phyloP scores from a whole-genome alignment of 2,329 filamentous ascomycete genomes.

The Fusarium marasasianum region DNA sequence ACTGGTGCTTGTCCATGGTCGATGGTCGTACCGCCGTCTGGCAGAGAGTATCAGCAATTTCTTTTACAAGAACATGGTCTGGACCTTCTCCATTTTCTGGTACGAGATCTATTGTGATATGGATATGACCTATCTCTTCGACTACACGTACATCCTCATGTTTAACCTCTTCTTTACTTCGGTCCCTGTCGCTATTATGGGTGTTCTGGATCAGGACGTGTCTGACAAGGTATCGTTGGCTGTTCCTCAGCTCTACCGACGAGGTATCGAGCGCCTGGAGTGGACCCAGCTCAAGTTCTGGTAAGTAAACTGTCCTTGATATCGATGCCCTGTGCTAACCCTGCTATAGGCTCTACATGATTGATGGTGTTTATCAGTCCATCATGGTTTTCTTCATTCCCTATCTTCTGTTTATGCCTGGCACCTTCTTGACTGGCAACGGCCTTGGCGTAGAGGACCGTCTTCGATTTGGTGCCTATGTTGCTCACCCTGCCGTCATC shows the following conservation, averaged over 20 bases:
- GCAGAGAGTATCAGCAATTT: slow-evolving; percentile 97
- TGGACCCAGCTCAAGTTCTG: slow-evolving; percentile 98
- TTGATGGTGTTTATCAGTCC: slow-evolving; percentile 94
- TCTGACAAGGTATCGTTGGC: slow-evolving; percentile 92
- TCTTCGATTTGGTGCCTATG: slow-evolving; percentile 84
- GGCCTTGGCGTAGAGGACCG: slow-evolving; percentile 83
- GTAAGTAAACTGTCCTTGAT: slow-evolving; percentile 61
- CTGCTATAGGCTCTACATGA: slow-evolving; percentile 81
- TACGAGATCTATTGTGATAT: slow-evolving; percentile 96
- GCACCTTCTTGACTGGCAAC: slow-evolving; percentile 73
- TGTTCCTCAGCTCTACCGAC: slow-evolving; percentile 93
- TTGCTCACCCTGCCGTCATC: slow-evolving; percentile 84
- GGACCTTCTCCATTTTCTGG: slow-evolving; percentile 97
- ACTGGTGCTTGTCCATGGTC: slow-evolving; percentile 87
- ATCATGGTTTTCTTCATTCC: slow-evolving; percentile 93
- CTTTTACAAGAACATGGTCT: slow-evolving; percentile 99
- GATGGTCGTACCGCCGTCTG: slow-evolving; percentile 95
- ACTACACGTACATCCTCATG: slow-evolving; percentile 96
- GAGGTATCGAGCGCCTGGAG: slow-evolving; percentile 94
- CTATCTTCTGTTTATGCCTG: slow-evolving; percentile 78
- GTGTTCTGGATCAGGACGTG: slow-evolving; percentile 96
- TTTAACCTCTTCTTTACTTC: slow-evolving; percentile 98
- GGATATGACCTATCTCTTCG: slow-evolving; percentile 95
- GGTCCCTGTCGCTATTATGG: slow-evolving; percentile 92
- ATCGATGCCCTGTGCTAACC: slow-evolving; percentile 12